phyloP scores from a whole-genome alignment of 768 basidiomycete genomes.

The Pulveroboletus sp. region DNA sequence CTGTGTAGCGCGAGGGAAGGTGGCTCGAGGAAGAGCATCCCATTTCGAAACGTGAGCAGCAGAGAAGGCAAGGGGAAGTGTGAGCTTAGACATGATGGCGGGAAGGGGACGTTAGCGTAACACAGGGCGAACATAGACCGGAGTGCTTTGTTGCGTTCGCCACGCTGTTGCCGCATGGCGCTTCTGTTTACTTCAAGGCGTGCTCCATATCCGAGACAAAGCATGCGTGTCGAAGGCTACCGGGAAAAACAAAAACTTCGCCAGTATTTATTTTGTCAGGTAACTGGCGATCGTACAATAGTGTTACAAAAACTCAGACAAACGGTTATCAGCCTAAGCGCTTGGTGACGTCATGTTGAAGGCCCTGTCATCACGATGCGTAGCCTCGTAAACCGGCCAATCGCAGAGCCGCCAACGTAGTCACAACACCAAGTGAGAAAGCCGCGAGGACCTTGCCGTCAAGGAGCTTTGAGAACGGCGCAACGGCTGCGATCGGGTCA shows the following conservation, averaged over 20 bases:
- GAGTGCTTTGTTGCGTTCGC: not conserved
- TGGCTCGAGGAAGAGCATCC: constrained; percentile 13
- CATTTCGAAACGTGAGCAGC: constrained; percentile 29
- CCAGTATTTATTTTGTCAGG: too few species aligned
- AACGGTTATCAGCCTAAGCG: too few species aligned
- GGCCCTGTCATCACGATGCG: too few species aligned
- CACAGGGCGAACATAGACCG: not conserved
- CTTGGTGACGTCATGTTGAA: too few species aligned
- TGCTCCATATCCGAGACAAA: too few species aligned
- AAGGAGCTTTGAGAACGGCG: not conserved
- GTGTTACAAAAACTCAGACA: too few species aligned
- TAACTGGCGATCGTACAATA: too few species aligned
- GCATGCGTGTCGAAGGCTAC: too few species aligned
- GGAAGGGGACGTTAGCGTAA: too few species aligned
- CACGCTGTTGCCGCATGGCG: not conserved
- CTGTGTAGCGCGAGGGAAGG: not conserved
- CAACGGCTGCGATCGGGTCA: not conserved
- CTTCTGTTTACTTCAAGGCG: too few species aligned
- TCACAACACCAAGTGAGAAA: constrained; percentile 30
- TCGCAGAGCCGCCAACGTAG: constrained; percentile 13
- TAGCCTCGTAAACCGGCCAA: constrained; percentile 8
- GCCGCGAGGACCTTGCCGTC: constrained; percentile 19
- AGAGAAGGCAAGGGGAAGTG: constrained; percentile 27
- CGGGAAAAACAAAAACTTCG: too few species aligned
- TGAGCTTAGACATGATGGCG: constrained; percentile 11